phyloP scores from a whole-genome alignment of 2,329 filamentous ascomycete genomes.

The Stachybotrys elegans region DNA sequence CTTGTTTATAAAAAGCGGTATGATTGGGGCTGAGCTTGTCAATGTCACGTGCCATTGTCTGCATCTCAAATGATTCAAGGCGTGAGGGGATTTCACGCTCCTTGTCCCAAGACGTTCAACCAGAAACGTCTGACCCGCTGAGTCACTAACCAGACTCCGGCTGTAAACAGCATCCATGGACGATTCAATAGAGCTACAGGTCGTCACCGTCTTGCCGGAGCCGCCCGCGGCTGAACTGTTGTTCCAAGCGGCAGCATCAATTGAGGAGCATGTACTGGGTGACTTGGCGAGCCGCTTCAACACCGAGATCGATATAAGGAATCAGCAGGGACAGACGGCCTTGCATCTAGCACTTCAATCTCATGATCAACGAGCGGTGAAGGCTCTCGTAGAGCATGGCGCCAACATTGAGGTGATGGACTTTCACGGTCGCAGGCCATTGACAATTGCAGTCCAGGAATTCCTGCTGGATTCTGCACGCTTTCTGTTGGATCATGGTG shows the following conservation, averaged over 20 bases:
- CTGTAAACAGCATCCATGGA: no score
- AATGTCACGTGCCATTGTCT: no score
- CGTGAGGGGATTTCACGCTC: no score
- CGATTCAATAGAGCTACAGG: no score
- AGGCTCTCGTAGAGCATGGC: not conserved
- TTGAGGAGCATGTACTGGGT: not conserved
- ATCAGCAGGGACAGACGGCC: not conserved
- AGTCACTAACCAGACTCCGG: no score
- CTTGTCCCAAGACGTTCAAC: no score
- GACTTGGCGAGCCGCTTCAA: not conserved
- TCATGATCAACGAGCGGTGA: not conserved
- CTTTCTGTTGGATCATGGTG: not conserved
- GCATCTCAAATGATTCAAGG: no score
- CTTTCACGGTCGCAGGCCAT: not conserved
- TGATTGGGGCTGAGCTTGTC: no score
- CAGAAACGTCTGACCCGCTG: no score
- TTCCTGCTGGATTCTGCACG: not conserved
- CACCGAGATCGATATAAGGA: not conserved
- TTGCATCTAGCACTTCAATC: not conserved
- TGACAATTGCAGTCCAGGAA: not conserved
- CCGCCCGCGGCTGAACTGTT: not conserved
- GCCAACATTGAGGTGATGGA: not conserved
- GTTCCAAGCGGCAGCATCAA: not conserved
- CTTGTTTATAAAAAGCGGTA: no score
- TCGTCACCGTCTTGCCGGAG: no score